Conservation (phyloP, 2,329 filamentous ascomycete species). For the Alternaria alternata region DNA sequence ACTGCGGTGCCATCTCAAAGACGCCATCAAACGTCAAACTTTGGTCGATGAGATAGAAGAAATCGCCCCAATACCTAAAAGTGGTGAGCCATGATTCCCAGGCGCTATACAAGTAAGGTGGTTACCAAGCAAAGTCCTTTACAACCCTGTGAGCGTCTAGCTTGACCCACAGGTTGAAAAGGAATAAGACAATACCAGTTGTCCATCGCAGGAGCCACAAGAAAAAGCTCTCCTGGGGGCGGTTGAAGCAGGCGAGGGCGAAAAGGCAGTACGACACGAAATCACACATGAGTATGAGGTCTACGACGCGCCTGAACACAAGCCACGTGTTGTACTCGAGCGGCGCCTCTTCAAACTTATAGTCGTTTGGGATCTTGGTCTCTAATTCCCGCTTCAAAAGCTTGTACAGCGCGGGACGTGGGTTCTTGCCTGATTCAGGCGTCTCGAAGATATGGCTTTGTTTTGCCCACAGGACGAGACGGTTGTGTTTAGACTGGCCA, state of each 20-base stretch:
- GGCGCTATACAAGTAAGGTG: background rate
- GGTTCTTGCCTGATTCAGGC: conserved; percentile 80
- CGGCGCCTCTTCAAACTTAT: conserved; percentile 89
- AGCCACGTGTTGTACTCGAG: conserved; percentile 99
- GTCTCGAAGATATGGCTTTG: conserved; percentile 87
- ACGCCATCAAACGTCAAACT: conserved; percentile 98
- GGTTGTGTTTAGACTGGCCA: conserved; percentile 87
- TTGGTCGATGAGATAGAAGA: conserved; percentile 98
- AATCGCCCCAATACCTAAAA: conserved; percentile 87
- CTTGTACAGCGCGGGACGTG: conserved; percentile 80
- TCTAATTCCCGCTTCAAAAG: conserved; percentile 90
- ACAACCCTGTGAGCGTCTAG: conserved; percentile 96
- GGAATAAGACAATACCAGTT: conserved; percentile 77
- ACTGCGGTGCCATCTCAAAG: conserved; percentile 92
- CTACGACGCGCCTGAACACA: conserved; percentile 91
- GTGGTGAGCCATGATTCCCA: background rate
- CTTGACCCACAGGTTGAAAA: conserved; percentile 99
- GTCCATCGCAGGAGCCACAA: conserved; percentile 80
- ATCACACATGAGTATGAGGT: conserved; percentile 98
- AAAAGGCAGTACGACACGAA: conserved; percentile 97
- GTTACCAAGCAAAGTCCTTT: conserved; percentile 91
- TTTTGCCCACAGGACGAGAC: conserved; percentile 85
- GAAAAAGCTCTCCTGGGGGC: conserved; percentile 75
- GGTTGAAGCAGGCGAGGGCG: conserved; percentile 84
- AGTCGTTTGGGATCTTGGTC: conserved; percentile 92